phyloP scores from a whole-genome alignment of 2,329 filamentous ascomycete species.

The Penicillium sp. region DNA sequence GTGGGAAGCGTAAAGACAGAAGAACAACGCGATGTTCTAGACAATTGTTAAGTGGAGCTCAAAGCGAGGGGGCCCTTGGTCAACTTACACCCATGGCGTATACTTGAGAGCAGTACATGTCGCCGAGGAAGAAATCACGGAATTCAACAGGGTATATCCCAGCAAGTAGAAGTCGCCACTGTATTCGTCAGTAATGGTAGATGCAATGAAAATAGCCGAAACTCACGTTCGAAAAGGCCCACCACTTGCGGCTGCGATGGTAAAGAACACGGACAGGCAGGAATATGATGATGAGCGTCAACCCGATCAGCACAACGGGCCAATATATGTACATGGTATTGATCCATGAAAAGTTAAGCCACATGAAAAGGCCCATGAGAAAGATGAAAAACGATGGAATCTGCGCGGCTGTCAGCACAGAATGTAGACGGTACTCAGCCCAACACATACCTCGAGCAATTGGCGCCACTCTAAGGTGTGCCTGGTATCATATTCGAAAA shows the following conservation, averaged over 20 bases:
- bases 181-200: slow-evolving; percentile 13
- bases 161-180: slow-evolving; percentile 83
- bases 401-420: slow-evolving; percentile 34
- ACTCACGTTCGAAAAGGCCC: slow-evolving; percentile 81
- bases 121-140: slow-evolving; percentile 93
- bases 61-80: not conserved
- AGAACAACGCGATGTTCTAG: slow-evolving; percentile 87
- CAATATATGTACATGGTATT: slow-evolving; percentile 77
- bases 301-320: slow-evolving; percentile 72
- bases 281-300: slow-evolving; percentile 69
- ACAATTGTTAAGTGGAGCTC: slow-evolving; percentile 18
- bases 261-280: slow-evolving; percentile 73
- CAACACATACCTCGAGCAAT: slow-evolving; percentile 62
- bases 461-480: slow-evolving; percentile 88
- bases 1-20: slow-evolving; percentile 79
- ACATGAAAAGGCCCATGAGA: slow-evolving; percentile 72
- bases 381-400: slow-evolving; percentile 83
- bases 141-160: slow-evolving; percentile 94
- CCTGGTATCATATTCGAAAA: slow-evolving; percentile 92
- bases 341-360: slow-evolving; percentile 79
- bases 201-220: not conserved
- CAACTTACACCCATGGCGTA: slow-evolving; percentile 76
- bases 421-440: not conserved
- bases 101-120: slow-evolving; percentile 95
- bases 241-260: slow-evolving; percentile 76